A percentile compares a stretch with the other conserved stretches of the same genome.
phyloP scores from a whole-genome alignment of 2,329 filamentous ascomycete genomes.

The Claviceps maximensis region DNA sequence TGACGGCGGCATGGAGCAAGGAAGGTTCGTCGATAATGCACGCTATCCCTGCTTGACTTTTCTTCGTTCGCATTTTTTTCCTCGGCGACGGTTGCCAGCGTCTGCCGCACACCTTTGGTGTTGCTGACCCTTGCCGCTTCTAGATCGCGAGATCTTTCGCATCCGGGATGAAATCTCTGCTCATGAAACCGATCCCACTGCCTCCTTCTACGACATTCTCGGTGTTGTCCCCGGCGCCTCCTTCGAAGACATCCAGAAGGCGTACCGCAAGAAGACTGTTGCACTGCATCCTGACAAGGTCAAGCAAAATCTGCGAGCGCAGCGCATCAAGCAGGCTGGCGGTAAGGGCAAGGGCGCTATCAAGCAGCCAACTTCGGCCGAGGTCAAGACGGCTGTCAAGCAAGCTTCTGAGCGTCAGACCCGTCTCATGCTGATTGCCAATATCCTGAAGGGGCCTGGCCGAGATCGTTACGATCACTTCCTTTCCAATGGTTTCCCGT shows the following conservation, averaged over 20 bases:
- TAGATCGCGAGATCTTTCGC: constrained; percentile 96
- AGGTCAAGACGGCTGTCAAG: constrained; percentile 70
- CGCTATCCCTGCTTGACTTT: background rate
- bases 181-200: constrained; percentile 61
- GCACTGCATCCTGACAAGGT: constrained; percentile 92
- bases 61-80: background rate
- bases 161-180: constrained; percentile 74
- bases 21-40: constrained; percentile 45
- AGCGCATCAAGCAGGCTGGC: constrained; percentile 42
- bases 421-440: constrained; percentile 69
- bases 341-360: constrained; percentile 41
- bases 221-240: constrained; percentile 60
- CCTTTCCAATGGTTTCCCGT: constrained; percentile 80
- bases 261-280: constrained; percentile 78
- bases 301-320: constrained; percentile 65
- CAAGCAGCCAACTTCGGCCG: constrained; percentile 58
- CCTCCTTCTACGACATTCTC: constrained; percentile 92
- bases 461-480: constrained; percentile 93
- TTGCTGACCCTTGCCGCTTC: background rate
- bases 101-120: background rate
- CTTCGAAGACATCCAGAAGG: constrained; percentile 83
- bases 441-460: constrained; percentile 68
- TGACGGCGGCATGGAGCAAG: constrained; percentile 70
- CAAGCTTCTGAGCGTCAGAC: constrained; percentile 72
- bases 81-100: too few species aligned